Conservation (phyloP, 805 yeast genomes). For the Teunomyces cretensis region DNA sequence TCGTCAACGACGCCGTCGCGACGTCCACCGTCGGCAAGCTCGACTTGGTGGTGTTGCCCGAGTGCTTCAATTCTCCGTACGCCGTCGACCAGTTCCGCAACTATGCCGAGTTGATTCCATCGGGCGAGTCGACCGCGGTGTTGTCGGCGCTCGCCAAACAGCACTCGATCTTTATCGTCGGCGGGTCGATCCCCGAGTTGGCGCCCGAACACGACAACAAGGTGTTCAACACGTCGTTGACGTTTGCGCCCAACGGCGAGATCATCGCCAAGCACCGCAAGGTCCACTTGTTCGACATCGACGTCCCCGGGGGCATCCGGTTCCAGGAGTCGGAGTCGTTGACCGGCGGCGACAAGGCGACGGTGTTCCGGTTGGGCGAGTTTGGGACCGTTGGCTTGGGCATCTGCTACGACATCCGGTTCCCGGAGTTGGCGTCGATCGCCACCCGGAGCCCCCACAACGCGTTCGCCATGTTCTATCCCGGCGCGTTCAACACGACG, state of each 20-base stretch:
- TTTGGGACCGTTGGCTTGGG: constrained; percentile 78
- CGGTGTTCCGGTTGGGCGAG: constrained; percentile 67
- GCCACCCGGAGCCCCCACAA: constrained; percentile 62
- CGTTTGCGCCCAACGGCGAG: constrained; percentile 71
- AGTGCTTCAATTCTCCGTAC: constrained; percentile 95
- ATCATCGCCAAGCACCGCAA: constrained; percentile 87
- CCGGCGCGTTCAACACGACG: constrained; percentile 82
- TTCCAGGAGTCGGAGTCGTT: constrained; percentile 79
- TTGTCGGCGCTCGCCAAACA: constrained; percentile 67
- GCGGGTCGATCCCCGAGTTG: constrained; percentile 91
- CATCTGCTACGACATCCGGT: constrained; percentile 79
- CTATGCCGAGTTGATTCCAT: constrained; percentile 85
- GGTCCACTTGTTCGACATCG: constrained; percentile 88
- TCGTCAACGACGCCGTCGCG: constrained; percentile 58
- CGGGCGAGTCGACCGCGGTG: constrained; percentile 64
- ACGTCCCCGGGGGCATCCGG: constrained; percentile 85
- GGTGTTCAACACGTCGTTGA: constrained; percentile 31
- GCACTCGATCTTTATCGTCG: constrained; percentile 64
- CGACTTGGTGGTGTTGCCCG: constrained; percentile 85
- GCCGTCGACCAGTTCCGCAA: constrained; percentile 81
- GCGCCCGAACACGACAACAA: constrained; percentile 49
- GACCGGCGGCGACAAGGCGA: constrained; percentile 78
- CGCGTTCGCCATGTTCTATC: constrained; percentile 75
- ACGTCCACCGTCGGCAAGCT: constrained; percentile 36
- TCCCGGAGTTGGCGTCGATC: constrained; percentile 72